Conservation (phyloP, 768 basidiomycete species). For the Mycena floridula region DNA sequence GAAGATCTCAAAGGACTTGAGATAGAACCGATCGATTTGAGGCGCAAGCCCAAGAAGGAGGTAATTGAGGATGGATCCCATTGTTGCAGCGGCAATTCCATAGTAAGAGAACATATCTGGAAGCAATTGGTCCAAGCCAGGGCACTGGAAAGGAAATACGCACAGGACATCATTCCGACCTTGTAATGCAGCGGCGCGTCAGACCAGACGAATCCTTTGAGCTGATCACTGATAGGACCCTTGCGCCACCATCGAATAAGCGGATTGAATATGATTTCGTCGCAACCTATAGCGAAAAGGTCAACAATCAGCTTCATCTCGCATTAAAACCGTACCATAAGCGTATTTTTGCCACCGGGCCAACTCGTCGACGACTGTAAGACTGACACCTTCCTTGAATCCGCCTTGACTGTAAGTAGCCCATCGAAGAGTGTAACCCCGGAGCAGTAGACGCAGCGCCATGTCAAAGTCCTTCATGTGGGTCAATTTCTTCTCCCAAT, state of each 20-base stretch:
- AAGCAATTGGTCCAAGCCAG: background rate
- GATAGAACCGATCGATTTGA: conserved; percentile 66
- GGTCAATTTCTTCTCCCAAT: no score
- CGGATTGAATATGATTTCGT: conserved; percentile 84
- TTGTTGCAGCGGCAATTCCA: conserved; percentile 62
- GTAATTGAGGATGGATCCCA: conserved; percentile 69
- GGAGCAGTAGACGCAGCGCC: conserved; percentile 60
- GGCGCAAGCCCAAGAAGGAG: conserved; percentile 66
- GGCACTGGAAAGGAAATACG: conserved; percentile 14
- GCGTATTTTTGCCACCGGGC: conserved; percentile 85
- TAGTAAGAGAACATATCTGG: conserved; percentile 47
- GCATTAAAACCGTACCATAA: conserved; percentile 30
- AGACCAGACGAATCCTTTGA: conserved; percentile 73
- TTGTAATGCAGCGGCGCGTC: conserved; percentile 76
- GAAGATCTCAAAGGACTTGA: conserved; percentile 77
- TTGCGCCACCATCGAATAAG: conserved; percentile 66
- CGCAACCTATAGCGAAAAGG: conserved; percentile 44
- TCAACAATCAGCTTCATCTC: background rate
- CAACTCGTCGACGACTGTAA: conserved; percentile 84
- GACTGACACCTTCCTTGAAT: conserved; percentile 86
- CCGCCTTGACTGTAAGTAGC: conserved; percentile 79
- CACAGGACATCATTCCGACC: conserved; percentile 71
- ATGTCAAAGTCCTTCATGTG: conserved; percentile 81
- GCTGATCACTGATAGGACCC: conserved; percentile 75
- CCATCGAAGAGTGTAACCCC: conserved; percentile 73